Percentiles rank a stretch among this genome's conserved stretches.
Conservation (phyloP, 2,329 filamentous ascomycete species). For the Alternaria brassicae region DNA sequence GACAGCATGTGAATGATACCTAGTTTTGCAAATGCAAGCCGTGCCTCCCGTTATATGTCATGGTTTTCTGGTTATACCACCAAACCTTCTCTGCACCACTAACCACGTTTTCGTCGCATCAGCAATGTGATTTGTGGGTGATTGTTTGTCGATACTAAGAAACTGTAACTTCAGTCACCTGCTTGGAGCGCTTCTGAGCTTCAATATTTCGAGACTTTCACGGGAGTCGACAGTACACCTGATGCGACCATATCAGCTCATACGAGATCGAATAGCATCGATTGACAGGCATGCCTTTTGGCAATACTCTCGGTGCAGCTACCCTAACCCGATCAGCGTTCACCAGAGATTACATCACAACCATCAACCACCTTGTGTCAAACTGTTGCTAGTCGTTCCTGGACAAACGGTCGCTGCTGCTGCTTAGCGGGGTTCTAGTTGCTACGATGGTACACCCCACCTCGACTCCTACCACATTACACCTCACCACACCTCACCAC, state of each 20-base stretch:
- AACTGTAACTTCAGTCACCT: background rate
- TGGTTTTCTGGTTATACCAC: background rate
- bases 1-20: slow-evolving; percentile 49
- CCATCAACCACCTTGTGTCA: background rate
- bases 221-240: background rate
- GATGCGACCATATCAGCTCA: background rate
- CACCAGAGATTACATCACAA: background rate
- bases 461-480: background rate
- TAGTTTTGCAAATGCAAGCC: slow-evolving; percentile 48
- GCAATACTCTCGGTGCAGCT: background rate
- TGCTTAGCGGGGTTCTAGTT: slow-evolving; percentile 8
- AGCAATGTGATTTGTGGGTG: background rate
- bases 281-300: background rate
- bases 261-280: background rate
- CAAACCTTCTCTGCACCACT: no score
- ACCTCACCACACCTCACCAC: background rate
- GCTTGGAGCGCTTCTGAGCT: background rate
- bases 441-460: slow-evolving; percentile 7
- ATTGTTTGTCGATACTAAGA: background rate
- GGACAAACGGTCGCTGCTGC: background rate
- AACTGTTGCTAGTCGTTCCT: background rate
- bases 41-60: slow-evolving; percentile 26
- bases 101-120: no score
- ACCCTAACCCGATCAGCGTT: background rate
- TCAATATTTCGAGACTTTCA: background rate